Base-by-base conservation (phyloP, 2,329 filamentous ascomycete species). In the Leptoxyphium fumago region DNA sequence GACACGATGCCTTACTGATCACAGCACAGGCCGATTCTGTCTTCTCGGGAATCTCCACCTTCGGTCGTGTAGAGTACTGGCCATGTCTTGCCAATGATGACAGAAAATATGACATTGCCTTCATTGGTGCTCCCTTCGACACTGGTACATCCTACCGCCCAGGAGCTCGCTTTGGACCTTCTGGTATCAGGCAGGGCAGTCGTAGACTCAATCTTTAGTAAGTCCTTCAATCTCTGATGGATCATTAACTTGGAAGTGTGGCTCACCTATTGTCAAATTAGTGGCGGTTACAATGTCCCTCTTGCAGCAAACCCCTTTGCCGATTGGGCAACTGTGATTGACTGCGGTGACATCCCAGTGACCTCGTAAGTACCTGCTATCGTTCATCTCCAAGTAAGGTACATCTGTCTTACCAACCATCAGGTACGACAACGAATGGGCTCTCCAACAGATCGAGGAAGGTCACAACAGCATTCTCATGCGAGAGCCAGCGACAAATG, bases 151-250 rank as follows among this genome's bases (percentile, higher is more conserved):
- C 83, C 0, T 93, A 93, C 64, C 71, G 84, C 42, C 85, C 84
- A 2, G 84, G 85, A 51, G 85, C 85, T 47, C 76, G 85, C 30
- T 93, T 93, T 53, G 85, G 85, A 0, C 85, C 86, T 9, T 84
- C 80, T 29, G 84, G 84, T 40, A 89, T 91, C 55, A 77, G 85
- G 60, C 85, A 91, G 71, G 85, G 84, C 65, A 89, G 84, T 58
- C 79, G 84, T 57, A 76, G 84, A 52, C 74, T 91, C 52, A 91
- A 89, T 66, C 78, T 91, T 45, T 91, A 91, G 83, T 88, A 79
- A 56, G 79, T 73, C 28, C 46, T 49, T 54, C 52, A 51, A 52
- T 46, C 3, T 9, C 38, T 44, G 53, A 49, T 29, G 52, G 47
- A 54, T 55, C 51, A 47, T 50, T 26, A 7, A 26, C 7, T 7